phyloP scores from a whole-genome alignment of 768 basidiomycete genomes.

The Xanthoconium stramineum region DNA sequence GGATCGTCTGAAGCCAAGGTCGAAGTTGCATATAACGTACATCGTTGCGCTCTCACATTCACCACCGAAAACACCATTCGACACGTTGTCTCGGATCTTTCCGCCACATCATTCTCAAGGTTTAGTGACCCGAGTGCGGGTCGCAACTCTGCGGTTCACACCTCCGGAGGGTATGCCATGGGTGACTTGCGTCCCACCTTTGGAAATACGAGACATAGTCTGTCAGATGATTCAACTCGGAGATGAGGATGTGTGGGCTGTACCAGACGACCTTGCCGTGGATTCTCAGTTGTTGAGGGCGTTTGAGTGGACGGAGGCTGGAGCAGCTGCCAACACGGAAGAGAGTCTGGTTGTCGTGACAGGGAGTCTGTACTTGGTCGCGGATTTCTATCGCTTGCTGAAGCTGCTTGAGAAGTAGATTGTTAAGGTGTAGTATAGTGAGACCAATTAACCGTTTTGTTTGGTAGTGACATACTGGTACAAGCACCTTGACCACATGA shows the following conservation, averaged over 20 bases:
- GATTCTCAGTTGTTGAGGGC: slow-evolving; percentile 43
- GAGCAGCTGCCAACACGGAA: slow-evolving; percentile 2
- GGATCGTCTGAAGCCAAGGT: slow-evolving; percentile 18
- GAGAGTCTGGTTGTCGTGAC: slow-evolving; percentile 66
- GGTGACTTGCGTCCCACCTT: slow-evolving; percentile 64
- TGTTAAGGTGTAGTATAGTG: background rate
- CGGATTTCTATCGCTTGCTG: slow-evolving; percentile 78
- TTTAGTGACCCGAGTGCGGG: slow-evolving; percentile 34
- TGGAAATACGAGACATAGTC: slow-evolving; percentile 48
- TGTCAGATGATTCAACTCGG: slow-evolving; percentile 35
- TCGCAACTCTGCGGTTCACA: slow-evolving; percentile 63
- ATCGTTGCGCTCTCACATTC: slow-evolving; percentile 83
- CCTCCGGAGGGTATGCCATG: slow-evolving; percentile 93
- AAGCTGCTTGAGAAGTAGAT: slow-evolving; percentile 10
- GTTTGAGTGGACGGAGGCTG: slow-evolving; percentile 41
- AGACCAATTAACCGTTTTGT: background rate
- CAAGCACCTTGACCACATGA: background rate
- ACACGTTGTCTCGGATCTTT: slow-evolving; percentile 71
- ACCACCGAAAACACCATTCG: slow-evolving; percentile 73
- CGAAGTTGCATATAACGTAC: slow-evolving; percentile 53
- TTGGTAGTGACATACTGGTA: background rate
- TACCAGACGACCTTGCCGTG: slow-evolving; percentile 32
- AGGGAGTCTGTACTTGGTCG: slow-evolving; percentile 93
- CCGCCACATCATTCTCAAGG: slow-evolving; percentile 32
- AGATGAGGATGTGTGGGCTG: slow-evolving; percentile 45